phyloP scores from a whole-genome alignment of 192 early-diverging fungal species.

The Paraglomus occultum region DNA sequence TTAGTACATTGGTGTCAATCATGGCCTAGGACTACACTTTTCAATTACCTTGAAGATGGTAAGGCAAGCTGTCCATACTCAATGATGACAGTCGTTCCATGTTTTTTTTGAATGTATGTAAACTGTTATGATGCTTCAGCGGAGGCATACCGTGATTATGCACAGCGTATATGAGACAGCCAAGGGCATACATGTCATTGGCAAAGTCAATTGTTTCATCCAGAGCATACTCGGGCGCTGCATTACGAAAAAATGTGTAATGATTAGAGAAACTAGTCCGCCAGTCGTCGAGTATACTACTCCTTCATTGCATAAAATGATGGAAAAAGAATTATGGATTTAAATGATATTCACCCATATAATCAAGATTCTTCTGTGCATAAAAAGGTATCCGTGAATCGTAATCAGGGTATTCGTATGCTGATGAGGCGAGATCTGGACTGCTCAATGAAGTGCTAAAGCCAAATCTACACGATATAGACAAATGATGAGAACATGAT shows the following conservation, averaged over 20 bases:
- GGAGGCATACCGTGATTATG: conserved; percentile 67
- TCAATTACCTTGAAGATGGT: conserved; percentile 47
- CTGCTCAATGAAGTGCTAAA: conserved; percentile 58
- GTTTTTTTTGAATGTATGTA: conserved; percentile 60
- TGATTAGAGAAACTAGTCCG: too few species aligned
- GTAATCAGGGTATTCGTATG: conserved; percentile 47
- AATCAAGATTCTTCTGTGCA: conserved; percentile 60
- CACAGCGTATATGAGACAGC: conserved; percentile 71
- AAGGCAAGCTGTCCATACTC: conserved; percentile 49
- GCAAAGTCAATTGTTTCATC: conserved; percentile 51
- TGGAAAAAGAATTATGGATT: background rate
- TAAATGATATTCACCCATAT: conserved; percentile 35
- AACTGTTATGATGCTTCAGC: conserved; percentile 60
- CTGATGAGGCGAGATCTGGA: conserved; percentile 30
- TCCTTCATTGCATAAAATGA: too few species aligned
- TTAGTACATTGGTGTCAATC: background rate
- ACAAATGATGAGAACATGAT: background rate
- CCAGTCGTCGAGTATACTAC: too few species aligned
- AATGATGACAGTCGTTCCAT: conserved; percentile 44
- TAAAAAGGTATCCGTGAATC: conserved; percentile 57
- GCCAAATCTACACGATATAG: conserved; percentile 48
- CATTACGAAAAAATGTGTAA: background rate
- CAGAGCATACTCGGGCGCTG: conserved; percentile 70
- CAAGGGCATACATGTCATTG: conserved; percentile 78
- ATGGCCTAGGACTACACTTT: background rate